phyloP scores from a whole-genome alignment of 129 eudicot species.

The Mikania micrantha region DNA sequence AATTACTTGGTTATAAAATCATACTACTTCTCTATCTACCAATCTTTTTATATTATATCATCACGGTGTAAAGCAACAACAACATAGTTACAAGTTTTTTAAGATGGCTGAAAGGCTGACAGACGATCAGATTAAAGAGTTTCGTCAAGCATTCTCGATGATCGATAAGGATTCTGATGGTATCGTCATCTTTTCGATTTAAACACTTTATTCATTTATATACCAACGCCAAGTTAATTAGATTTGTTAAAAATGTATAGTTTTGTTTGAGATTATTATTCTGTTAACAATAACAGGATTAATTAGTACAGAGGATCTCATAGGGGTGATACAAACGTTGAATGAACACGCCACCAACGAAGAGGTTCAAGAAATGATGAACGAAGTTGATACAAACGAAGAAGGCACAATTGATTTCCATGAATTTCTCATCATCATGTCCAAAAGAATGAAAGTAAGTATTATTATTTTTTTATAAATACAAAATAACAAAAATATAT shows the following conservation, averaged over 20 bases:
- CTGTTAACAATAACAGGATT: slow-evolving; percentile 26
- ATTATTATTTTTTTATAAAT: neutral
- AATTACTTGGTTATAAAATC: neutral
- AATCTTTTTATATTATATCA: neutral
- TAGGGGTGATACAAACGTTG: slow-evolving; percentile 48
- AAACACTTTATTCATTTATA: neutral
- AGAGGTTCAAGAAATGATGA: slow-evolving; percentile 62
- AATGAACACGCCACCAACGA: slow-evolving; percentile 53
- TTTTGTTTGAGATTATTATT: neutral
- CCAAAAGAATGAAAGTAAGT: slow-evolving; percentile 45
- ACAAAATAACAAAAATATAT: neutral
- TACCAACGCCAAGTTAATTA: neutral
- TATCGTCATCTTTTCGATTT: neutral
- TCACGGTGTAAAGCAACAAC: neutral
- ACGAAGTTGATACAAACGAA: slow-evolving; percentile 50
- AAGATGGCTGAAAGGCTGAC: slow-evolving; percentile 45
- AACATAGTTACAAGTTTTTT: neutral
- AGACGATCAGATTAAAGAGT: slow-evolving; percentile 54
- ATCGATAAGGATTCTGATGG: slow-evolving; percentile 75
- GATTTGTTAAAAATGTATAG: too few relatives aligned
- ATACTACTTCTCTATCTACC: slow-evolving; percentile 2
- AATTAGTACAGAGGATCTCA: slow-evolving; percentile 56
- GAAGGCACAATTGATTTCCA: slow-evolving; percentile 48
- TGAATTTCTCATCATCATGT: slow-evolving; percentile 53
- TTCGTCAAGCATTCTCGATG: slow-evolving; percentile 52